Percentiles rank a stretch among this genome's conserved stretches.
phyloP scores from a whole-genome alignment of 768 basidiomycete species.

The Amanita pallidorosea region DNA sequence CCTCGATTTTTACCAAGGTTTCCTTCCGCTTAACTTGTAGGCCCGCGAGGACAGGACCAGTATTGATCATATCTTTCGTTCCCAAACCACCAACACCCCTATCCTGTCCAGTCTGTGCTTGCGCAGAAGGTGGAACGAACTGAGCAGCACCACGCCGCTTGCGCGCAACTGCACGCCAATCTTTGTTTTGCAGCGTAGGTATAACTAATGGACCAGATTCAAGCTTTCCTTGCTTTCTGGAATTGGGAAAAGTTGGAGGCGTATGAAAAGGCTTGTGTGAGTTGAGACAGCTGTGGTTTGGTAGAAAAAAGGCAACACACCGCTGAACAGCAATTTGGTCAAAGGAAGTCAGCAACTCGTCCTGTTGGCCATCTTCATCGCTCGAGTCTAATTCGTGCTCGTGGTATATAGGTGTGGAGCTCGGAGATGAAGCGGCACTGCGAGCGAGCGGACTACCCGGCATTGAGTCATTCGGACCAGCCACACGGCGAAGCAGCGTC shows the following conservation, averaged over 20 bases:
- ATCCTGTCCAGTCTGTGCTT: conserved; percentile 46
- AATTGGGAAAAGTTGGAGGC: conserved; percentile 20
- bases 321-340: conserved; percentile 71
- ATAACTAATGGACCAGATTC: conserved; percentile 69
- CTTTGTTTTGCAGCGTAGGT: conserved; percentile 74
- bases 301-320: conserved; percentile 45
- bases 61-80: conserved; percentile 65
- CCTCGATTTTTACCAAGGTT: conserved; percentile 11
- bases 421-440: conserved; percentile 37
- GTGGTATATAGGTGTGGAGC: conserved; percentile 14
- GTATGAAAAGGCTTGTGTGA: conserved; percentile 32
- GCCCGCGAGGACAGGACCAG: conserved; percentile 61
- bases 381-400: conserved; percentile 35
- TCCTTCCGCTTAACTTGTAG: conserved; percentile 39
- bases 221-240: conserved; percentile 33
- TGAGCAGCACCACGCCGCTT: conserved; percentile 43
- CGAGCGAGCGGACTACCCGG: conserved; percentile 48
- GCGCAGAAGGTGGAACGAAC: conserved; percentile 58
- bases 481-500: conserved; percentile 48
- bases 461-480: conserved; percentile 24
- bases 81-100: conserved; percentile 74
- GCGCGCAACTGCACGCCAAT: conserved; percentile 79
- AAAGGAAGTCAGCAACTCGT: conserved; percentile 65
- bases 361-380: conserved; percentile 52
- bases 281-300: conserved; percentile 2